Evolutionary conservation across 305 asterid species (phyloP).

Genomic region (Caryopteris hybrid): DNA sequence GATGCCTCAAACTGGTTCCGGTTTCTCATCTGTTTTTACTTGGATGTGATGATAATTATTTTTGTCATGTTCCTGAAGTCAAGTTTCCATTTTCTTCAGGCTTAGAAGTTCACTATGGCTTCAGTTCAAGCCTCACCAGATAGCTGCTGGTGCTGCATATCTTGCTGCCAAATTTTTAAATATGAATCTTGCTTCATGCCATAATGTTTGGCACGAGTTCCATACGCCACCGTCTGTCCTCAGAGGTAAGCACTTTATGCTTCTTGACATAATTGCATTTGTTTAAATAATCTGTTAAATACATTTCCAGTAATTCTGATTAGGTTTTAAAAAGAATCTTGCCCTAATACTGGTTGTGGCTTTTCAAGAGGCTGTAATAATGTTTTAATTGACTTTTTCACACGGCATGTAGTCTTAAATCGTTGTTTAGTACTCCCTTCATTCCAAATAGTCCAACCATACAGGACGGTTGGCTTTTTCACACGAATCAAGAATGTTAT

Average conservation of each 20-base stretch:
- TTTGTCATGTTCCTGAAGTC: slow-evolving; percentile 15
- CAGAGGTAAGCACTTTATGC: slow-evolving; percentile 44
- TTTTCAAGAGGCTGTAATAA: too few species aligned
- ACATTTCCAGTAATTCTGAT: background rate
- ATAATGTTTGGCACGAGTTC: slow-evolving; percentile 73
- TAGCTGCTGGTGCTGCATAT: slow-evolving; percentile 98
- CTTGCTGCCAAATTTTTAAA: slow-evolving; percentile 81
- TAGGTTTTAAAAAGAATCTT: too few species aligned
- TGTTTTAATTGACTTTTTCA: too few species aligned
- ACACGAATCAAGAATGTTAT: too few species aligned
- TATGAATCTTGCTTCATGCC: slow-evolving; percentile 71
- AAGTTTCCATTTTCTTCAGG: slow-evolving; percentile 47
- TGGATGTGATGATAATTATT: background rate
- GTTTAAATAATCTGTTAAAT: background rate
- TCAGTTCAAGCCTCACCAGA: slow-evolving; percentile 97
- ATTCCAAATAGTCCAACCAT: too few species aligned
- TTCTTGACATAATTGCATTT: background rate
- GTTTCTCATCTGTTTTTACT: slow-evolving; percentile 9
- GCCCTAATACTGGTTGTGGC: too few species aligned
- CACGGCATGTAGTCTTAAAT: too few species aligned
- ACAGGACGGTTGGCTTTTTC: too few species aligned
- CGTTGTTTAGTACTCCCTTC: too few species aligned
- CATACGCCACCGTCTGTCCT: slow-evolving; percentile 75
- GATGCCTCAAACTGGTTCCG: slow-evolving; percentile 41
- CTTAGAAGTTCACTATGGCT: slow-evolving; percentile 94